Evolutionary conservation across 2,329 filamentous ascomycete species (phyloP), one percentile per base, ranked within the genome.

Genomic region (Aaosphaeria arxii): DNA sequence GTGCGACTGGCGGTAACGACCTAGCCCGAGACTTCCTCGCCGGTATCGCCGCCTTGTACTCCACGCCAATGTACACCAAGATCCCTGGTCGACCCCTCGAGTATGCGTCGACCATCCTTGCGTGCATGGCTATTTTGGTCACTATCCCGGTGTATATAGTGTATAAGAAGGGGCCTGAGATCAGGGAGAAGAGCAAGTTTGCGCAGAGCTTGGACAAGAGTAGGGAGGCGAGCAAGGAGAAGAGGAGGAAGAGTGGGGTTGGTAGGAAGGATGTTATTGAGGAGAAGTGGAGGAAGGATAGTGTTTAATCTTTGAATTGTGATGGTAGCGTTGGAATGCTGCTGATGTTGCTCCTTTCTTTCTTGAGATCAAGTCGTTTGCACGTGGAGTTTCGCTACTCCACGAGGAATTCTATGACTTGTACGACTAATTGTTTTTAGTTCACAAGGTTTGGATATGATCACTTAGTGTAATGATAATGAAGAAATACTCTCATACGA

Each of bases 1-100:
- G 85, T 0, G 87, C 87, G 1, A 89, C 87, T 0, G 87, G 87
- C 38, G 87, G 87, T 17, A 90, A 90, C 53, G 87, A 86, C 1
- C 89, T 86, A 71, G 79, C 85, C 3, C 79, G 87, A 55, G 87
- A 90, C 61, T 84, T 89, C 68, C 72, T 90, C 0, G 87, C 87
- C 2, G 87, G 87, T 67, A 76, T 89, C 6, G 79, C 88, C 1
- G 87, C 86, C 0, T 75, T 89, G 43, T 85, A 84, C 11, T 82
- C 86, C 0, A 79, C 79, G 0, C 86, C 86, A 0, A 55, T 64
- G 35, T 65, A 67, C 48, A 54, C 54, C 5, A 66, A 66, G 28
- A 62, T 67, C 6, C 58, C 63, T 6, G 59, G 58, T 4, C 55
- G 71, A 5, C 75, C 77, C 43, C 70, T 84, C 2, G 74, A 80